These are phyloP conservation scores for Amanita subjunquillea DNA, from an alignment of 768 basidiomycete species.

Conservation along the genomic window DNA sequence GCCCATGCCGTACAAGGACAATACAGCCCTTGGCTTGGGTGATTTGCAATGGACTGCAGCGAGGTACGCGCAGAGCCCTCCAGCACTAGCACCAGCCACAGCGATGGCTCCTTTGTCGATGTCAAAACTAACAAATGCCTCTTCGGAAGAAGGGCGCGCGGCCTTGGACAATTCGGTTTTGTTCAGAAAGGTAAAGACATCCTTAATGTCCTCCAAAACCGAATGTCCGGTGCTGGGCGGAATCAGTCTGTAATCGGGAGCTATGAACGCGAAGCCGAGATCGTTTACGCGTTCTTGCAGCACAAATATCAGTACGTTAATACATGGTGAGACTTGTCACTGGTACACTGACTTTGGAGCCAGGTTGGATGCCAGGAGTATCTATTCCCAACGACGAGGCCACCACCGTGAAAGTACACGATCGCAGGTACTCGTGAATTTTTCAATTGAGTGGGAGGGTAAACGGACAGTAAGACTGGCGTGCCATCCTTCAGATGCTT, in stretches of 20 bases:
- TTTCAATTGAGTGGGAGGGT: background rate
- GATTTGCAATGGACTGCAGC: slow-evolving; percentile 37
- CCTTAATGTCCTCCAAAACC: slow-evolving; percentile 46
- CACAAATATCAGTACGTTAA: background rate
- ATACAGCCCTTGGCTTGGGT: slow-evolving; percentile 42
- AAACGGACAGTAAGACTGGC: background rate
- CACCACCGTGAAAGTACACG: slow-evolving; percentile 44
- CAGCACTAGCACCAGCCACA: slow-evolving; percentile 49
- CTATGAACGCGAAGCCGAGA: slow-evolving; percentile 47
- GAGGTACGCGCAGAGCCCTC: slow-evolving; percentile 55
- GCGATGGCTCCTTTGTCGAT: slow-evolving; percentile 36
- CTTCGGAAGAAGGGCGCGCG: slow-evolving; percentile 4
- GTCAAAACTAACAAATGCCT: slow-evolving; percentile 12
- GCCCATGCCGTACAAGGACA: slow-evolving; percentile 57
- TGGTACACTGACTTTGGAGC: slow-evolving; percentile 36
- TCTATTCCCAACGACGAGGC: slow-evolving; percentile 48
- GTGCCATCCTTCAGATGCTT: background rate
- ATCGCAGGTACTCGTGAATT: slow-evolving; percentile 19
- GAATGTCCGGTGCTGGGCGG: slow-evolving; percentile 45
- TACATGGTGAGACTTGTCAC: background rate
- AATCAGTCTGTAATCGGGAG: slow-evolving; percentile 54
- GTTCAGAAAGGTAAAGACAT: slow-evolving; percentile 39
- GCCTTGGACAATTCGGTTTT: slow-evolving; percentile 3
- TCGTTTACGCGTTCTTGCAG: slow-evolving; percentile 33
- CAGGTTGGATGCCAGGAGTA: slow-evolving; percentile 58